Conservation (phyloP, 768 basidiomycete genomes). For the Dioszegia hungarica region DNA sequence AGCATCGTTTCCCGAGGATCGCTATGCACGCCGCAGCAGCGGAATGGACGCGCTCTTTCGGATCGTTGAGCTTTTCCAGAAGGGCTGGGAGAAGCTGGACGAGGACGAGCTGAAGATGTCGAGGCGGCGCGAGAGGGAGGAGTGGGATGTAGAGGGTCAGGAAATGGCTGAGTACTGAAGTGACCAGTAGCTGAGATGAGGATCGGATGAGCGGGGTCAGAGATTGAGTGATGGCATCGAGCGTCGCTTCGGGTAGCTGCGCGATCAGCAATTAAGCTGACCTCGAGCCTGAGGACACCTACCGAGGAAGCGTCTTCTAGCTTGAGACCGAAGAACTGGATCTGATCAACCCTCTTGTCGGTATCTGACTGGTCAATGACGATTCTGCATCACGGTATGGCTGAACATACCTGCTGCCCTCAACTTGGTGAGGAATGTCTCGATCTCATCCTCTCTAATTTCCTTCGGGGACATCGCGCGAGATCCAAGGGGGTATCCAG, state of each 20-base stretch:
- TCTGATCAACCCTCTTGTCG: constrained; percentile 44
- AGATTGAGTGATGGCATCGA: constrained; percentile 35
- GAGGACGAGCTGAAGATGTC: constrained; percentile 27
- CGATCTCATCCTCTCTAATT: constrained; percentile 30
- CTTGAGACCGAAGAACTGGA: constrained; percentile 41
- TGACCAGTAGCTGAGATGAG: constrained; percentile 22
- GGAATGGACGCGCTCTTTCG: constrained; percentile 39
- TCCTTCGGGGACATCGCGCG: not conserved
- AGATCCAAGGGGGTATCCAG: too few species aligned
- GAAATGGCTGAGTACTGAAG: constrained; percentile 28
- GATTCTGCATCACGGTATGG: not conserved
- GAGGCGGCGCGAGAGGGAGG: constrained; percentile 17
- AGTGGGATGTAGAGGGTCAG: constrained; percentile 38
- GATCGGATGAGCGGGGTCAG: constrained; percentile 28
- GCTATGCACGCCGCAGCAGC: constrained; percentile 25
- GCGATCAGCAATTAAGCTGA: not conserved
- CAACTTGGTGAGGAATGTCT: constrained; percentile 32
- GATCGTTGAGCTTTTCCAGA: constrained; percentile 43
- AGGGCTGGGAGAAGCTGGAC: constrained; percentile 33
- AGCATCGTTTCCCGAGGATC: constrained; percentile 32
- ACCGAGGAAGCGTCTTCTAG: constrained; percentile 36
- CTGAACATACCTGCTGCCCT: constrained; percentile 27
- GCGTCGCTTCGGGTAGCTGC: constrained; percentile 34
- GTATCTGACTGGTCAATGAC: constrained; percentile 17
- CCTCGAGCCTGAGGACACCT: not conserved